Evolutionary conservation across 768 basidiomycete species (phyloP), one percentile per base, ranked within the genome.

Genomic region (Boletus tylopilopsis): DNA sequence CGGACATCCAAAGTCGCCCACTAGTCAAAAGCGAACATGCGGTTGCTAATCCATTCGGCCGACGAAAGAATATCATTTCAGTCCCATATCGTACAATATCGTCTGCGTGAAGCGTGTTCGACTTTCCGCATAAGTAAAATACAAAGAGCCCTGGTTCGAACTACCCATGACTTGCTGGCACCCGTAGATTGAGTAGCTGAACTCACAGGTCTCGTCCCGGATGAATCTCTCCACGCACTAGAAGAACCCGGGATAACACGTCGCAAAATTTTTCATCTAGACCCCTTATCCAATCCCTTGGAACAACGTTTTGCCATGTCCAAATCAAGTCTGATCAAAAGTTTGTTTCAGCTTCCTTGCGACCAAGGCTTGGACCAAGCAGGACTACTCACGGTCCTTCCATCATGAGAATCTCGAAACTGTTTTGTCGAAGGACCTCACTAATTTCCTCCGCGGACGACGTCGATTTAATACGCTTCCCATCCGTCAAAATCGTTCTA

Each of bases 1-100:
- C 71, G 37, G 69, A 69, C 70, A 75, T 71, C 74, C 73, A 74
- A 13, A 68, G 54, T 10, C 72, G 64, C 11, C 71, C 72, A 1
- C 38, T 54, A 13, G 43, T 63, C 18, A 57, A 8, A n/a, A 13
- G 57, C 45, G 3, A 45, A 49, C 68, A 75, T 70, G n/a, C 71
- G 71, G 5, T 57, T 18, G 3, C 53, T 62, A 18, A 75, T 50
- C 12, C 49, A 47, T 21, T 63, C 62, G 4, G 69, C 70, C 38
- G 76, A 60, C 1, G 57, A 50, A 4, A 64, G 44, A n/a, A 71
- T 38, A 15, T 53, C 37, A 5, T 65, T 56, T 53, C n/a, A 64
- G 57, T 35, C 51, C 56, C 9, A 71, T 40, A 16, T 64, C 61
- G 38, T 69, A 64, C 16, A 73, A 37, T 15, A 72, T 71, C 12